Base-by-base conservation (phyloP, 129 eudicot genomes). In the Helichrysum umbraculigerum region DNA sequence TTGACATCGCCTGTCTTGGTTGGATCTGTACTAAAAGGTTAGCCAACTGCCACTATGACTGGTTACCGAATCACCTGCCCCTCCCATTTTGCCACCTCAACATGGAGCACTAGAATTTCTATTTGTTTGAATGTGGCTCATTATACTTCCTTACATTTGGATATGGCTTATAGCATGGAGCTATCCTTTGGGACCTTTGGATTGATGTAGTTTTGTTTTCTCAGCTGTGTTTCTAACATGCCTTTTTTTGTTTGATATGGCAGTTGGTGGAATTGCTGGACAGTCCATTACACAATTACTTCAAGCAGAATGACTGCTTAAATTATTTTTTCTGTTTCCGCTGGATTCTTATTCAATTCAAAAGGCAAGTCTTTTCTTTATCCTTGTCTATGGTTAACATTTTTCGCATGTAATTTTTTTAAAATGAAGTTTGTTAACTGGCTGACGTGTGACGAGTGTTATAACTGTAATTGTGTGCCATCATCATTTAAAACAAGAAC, bases 301-400 rank as follows among this genome's bases (percentile, higher is more conserved):
- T 93, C 44, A 68, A 80, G 82, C 91, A 91, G 81, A 84, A 85
- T 16, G 97, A 93, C 41, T 93, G 98, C 89, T 79, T 93, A 82
- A 93, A 93, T 65, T 93, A 90, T 78, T 93, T 93, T 87, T 93
- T 93, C 79, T 93, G 98, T 83, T 93, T 93, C 77, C 98, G 98
- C 74, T 93, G 98, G 98, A 78, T 93, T 76, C 96, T 93, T 78
- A 90, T 93, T 81, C 98, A 93, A 81, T 93, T 93, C 62, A 93
- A 93, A 88, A 90, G 98, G 98, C 74, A 77, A 81, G 89, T 75
- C 28, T 61, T 11, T 73, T 25, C 2, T 74, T 14, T 67, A 68
- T 44, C 35, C 16, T 44, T 52, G 34, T 37, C 29, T 42, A 34
- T 30, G 15, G 7, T 60, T 44, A 7, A 41, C 61, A 68, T 39